Base-by-base conservation (phyloP, 306 rosid species). In the Vachellia collinsii region DNA sequence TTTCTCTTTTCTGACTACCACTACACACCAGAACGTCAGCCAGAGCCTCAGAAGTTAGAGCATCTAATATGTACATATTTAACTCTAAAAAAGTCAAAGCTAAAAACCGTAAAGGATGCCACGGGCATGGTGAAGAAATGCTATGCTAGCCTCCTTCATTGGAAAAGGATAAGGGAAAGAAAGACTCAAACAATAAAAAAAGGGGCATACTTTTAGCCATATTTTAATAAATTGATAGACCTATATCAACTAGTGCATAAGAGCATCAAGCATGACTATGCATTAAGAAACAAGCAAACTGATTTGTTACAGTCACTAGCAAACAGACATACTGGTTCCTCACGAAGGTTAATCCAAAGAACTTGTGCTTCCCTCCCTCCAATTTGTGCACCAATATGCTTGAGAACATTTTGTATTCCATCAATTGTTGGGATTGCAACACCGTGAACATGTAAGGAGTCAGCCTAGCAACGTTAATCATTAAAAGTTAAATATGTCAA, bases 261-360 rank as follows among this genome's bases (percentile, higher is more conserved):
- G 42, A 63, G 73, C 48, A 42, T 19, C 9, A 58, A 22, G 46
- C 3, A 42, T 16, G 6, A 13, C 25, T 13, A 34, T 2, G 50
- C 2, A 43, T 29, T 71, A 6, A 0, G 8, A 61, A 51, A 51
- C 43, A 43, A 51, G 38, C 16, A 59, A 22, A 25, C 1, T 12
- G 39, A n/a, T 39, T 14, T 8, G 43, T 22, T 20, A 23, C 50
- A 9, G 62, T 22, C 41, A 75, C 19, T 41, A 8, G 76, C 7
- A 58, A 20, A 16, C 70, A 41, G 46, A 43, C 9, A 38, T 88
- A 94, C 98, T 81, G 97, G 96, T 80, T 94, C 98, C 85, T 94
- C 98, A 0, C 98, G 97, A 70, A 94, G 98, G 77, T 79, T 94
- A 74, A 94, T 90, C 98, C 98, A 94, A 48, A 90, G 98, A 82